phyloP scores from a whole-genome alignment of 2,329 filamentous ascomycete species.

The Monilinia polystroma region DNA sequence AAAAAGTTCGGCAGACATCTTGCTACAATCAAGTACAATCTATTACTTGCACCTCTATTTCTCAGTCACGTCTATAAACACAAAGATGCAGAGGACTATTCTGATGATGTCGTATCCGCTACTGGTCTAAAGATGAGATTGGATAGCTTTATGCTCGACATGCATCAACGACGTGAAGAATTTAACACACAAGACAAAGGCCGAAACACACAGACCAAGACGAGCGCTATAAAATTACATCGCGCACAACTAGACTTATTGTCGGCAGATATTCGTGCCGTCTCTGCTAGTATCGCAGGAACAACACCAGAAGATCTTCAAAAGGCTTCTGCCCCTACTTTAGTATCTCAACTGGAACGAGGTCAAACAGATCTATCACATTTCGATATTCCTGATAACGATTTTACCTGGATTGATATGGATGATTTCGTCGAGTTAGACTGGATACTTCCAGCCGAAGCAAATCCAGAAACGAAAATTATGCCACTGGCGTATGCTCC shows the following conservation, averaged over 20 bases:
- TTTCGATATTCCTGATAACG: constrained; percentile 93
- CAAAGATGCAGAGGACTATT: constrained; percentile 87
- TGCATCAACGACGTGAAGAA: constrained; percentile 91
- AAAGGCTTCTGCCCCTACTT: constrained; percentile 51
- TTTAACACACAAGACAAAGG: constrained; percentile 80
- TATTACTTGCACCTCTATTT: constrained; percentile 88
- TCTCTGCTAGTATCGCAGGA: constrained; percentile 85
- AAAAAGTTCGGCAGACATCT: constrained; percentile 98
- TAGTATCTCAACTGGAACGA: constrained; percentile 54
- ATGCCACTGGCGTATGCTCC: constrained; percentile 88
- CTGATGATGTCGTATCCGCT: constrained; percentile 75
- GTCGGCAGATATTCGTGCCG: constrained; percentile 85
- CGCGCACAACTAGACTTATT: constrained; percentile 90
- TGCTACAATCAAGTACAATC: constrained; percentile 97
- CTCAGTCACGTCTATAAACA: constrained; percentile 98
- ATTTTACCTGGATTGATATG: constrained; percentile 98
- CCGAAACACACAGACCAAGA: constrained; percentile 72
- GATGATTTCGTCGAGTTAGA: constrained; percentile 98
- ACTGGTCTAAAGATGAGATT: constrained; percentile 96
- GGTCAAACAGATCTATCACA: constrained; percentile 72
- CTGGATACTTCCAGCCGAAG: constrained; percentile 88
- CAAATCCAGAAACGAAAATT: constrained; percentile 91
- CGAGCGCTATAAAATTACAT: constrained; percentile 93
- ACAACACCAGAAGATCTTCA: constrained; percentile 76
- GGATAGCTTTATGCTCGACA: constrained; percentile 95